phyloP scores from a whole-genome alignment of 768 basidiomycete species.

The Harrya chromipes region DNA sequence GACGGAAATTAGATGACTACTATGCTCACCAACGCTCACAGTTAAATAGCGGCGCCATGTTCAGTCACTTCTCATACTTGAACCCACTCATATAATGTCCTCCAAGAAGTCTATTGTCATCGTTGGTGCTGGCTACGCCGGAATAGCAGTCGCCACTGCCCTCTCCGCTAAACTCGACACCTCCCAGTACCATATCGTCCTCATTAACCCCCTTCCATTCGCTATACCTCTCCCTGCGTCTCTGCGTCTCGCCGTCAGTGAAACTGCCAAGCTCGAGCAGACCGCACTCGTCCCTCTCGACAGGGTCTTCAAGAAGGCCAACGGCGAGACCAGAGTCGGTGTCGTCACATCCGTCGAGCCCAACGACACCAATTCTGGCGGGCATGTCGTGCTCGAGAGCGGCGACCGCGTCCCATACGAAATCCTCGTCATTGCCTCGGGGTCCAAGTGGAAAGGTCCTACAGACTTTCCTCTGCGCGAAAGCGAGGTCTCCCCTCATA shows the following conservation, averaged over 20 bases:
- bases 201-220: slow-evolving; percentile 53
- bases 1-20: not conserved
- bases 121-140: slow-evolving; percentile 53
- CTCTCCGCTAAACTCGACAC: slow-evolving; percentile 52
- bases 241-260: slow-evolving; percentile 49
- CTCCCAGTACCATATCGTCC: slow-evolving; percentile 46
- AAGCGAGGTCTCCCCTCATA: slow-evolving; percentile 27
- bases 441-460: slow-evolving; percentile 52
- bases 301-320: slow-evolving; percentile 44
- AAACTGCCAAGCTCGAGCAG: slow-evolving; percentile 37
- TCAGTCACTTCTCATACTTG: too few relatives aligned
- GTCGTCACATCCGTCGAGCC: slow-evolving; percentile 40
- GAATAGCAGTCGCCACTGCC: slow-evolving; percentile 40
- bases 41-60: too few relatives aligned
- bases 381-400: slow-evolving; percentile 47
- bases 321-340: slow-evolving; percentile 38
- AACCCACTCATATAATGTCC: slow-evolving; percentile 3
- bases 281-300: slow-evolving; percentile 50
- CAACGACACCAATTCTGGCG: slow-evolving; percentile 31
- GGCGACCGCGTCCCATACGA: slow-evolving; percentile 52
- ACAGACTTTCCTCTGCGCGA: slow-evolving; percentile 41
- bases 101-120: slow-evolving; percentile 44
- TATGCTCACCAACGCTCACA: too few relatives aligned
- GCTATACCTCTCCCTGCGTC: slow-evolving; percentile 47
- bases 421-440: slow-evolving; percentile 58